Conservation (phyloP, 352 stramenopile genomes). For the Phytophthora pini region DNA sequence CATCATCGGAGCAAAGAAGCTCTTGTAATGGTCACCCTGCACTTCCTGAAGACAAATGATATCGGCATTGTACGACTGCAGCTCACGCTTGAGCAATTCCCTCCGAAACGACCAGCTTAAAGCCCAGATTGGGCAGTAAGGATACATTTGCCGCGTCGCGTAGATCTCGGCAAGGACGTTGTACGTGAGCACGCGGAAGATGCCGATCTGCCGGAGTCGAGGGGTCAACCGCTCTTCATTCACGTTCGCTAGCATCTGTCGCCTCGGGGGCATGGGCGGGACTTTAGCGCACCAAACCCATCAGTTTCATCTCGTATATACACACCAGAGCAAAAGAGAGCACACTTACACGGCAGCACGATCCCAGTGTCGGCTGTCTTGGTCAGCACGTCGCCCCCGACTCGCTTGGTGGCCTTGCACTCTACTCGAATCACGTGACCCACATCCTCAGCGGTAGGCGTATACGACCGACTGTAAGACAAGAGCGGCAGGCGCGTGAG, state of each 20-base stretch:
- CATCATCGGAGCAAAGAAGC: conserved; percentile 96
- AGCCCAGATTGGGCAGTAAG: conserved; percentile 97
- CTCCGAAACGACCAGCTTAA: conserved; percentile 97
- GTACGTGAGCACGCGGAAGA: conserved; percentile 90
- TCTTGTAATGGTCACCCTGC: conserved; percentile 98
- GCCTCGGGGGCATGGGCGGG: conserved; percentile 71
- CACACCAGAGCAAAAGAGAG: conserved; percentile 31
- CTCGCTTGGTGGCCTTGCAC: conserved; percentile 70
- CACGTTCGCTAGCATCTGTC: conserved; percentile 85
- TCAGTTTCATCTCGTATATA: conserved; percentile 30
- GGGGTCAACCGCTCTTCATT: conserved; percentile 78
- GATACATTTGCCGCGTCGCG: conserved; percentile 93
- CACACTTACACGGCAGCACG: conserved; percentile 82
- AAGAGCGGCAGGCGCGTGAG: conserved; percentile 42
- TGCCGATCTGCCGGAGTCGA: conserved; percentile 78
- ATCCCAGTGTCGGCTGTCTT: conserved; percentile 88
- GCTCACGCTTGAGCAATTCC: conserved; percentile 89
- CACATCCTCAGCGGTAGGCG: conserved; percentile 66
- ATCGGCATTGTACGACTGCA: conserved; percentile 94
- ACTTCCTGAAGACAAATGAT: conserved; percentile 98
- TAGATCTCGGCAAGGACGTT: conserved; percentile 94
- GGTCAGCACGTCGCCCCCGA: conserved; percentile 56
- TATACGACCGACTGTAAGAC: conserved; percentile 71
- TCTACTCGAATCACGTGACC: conserved; percentile 85
- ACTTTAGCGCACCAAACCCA: conserved; percentile 56